These are phyloP conservation scores for Colletotrichum sp. DNA, from an alignment of 2,329 filamentous ascomycete genomes.

Conservation along the genomic window DNA sequence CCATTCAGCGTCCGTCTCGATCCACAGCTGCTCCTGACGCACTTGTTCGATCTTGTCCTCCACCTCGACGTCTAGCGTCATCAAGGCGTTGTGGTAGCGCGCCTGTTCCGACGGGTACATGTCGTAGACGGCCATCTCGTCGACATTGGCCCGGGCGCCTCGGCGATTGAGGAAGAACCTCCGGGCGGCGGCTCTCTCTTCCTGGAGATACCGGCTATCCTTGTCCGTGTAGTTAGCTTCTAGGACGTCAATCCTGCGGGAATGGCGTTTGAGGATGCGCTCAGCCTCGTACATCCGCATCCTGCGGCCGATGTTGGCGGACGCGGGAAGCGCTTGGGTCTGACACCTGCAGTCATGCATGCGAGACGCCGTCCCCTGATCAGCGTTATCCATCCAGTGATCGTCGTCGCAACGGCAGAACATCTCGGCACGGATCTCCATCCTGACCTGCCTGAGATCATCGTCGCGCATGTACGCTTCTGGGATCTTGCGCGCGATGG, in stretches of 20 bases:
- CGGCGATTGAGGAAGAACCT: neutral
- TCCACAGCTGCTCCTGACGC: neutral
- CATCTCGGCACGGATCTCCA: neutral
- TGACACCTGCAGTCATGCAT: neutral
- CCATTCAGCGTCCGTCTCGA: neutral
- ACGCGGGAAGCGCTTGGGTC: too few species aligned
- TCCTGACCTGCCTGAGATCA: neutral
- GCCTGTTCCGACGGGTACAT: neutral
- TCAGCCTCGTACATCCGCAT: neutral
- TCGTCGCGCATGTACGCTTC: neutral
- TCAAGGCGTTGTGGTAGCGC: neutral
- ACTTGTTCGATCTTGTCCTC: neutral
- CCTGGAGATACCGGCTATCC: neutral
- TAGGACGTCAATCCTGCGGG: neutral
- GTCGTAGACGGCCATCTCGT: neutral
- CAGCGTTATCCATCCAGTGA: neutral
- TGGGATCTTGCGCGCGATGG: neutral
- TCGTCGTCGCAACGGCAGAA: neutral
- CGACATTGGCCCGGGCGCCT: too few species aligned
- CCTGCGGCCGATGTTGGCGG: neutral
- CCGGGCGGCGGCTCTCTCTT: neutral
- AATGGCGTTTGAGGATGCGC: neutral
- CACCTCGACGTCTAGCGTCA: neutral
- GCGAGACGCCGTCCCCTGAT: neutral
- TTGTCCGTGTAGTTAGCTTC: fast-evolving